Conservation (phyloP, 257 asterid species). For the Lycium barbarum region DNA sequence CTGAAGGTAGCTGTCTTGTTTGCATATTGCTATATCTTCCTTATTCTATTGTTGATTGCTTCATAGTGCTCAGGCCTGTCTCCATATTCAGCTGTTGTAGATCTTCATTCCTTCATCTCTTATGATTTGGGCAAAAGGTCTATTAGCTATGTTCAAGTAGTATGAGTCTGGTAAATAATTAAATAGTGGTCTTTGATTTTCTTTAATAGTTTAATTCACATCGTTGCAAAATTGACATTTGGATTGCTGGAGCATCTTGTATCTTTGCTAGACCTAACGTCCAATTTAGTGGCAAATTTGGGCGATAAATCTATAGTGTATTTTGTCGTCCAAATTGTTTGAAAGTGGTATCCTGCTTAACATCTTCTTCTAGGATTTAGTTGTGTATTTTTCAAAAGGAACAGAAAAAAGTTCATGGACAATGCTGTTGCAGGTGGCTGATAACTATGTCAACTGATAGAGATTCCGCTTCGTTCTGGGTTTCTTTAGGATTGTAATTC, state of each 20-base stretch:
- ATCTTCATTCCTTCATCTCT: neutral
- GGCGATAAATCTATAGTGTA: neutral
- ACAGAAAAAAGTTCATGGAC: constrained; percentile 15
- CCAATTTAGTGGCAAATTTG: neutral
- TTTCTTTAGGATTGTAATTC: constrained; percentile 8
- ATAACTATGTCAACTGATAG: neutral
- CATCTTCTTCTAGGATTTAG: constrained; percentile 15
- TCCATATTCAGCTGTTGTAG: neutral
- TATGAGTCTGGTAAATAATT: neutral
- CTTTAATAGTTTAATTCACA: neutral
- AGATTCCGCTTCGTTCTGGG: neutral
- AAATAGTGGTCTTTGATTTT: neutral
- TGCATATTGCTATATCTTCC: neutral
- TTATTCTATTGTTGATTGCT: constrained; percentile 10
- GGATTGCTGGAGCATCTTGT: constrained; percentile 4
- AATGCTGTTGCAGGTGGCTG: neutral
- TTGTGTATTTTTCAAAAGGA: neutral
- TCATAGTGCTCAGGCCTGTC: neutral
- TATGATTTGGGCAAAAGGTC: neutral
- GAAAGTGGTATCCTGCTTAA: constrained; percentile 5
- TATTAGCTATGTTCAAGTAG: constrained; percentile 11
- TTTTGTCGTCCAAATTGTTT: neutral
- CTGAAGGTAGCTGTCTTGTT: constrained; percentile 57
- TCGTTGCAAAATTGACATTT: neutral
- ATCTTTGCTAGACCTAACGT: neutral